Percentiles rank a stretch among this genome's conserved stretches.
Conservation (phyloP, 495 filamentous ascomycete species). For the Viridothelium virens region DNA sequence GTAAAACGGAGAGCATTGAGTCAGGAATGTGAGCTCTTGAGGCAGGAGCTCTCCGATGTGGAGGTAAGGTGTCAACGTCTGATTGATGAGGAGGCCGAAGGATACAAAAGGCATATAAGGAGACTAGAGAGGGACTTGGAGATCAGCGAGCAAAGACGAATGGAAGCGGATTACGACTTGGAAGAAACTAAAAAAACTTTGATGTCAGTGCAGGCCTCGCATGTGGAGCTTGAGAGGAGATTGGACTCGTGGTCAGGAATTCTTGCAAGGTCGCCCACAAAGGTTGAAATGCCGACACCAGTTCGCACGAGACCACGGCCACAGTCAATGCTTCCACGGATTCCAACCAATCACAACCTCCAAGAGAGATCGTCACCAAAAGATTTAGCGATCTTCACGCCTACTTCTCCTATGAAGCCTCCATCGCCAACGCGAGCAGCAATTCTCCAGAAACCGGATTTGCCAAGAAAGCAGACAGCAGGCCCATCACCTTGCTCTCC, state of each 20-base stretch:
- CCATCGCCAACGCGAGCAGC: neutral
- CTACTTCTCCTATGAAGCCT: conserved; percentile 13
- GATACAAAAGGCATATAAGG: conserved; percentile 14
- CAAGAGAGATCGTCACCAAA: conserved; percentile 17
- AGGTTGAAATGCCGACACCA: conserved; percentile 22
- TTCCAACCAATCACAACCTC: conserved; percentile 21
- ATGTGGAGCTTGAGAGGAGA: conserved; percentile 24
- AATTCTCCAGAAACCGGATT: conserved; percentile 1
- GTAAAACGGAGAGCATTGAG: conserved; percentile 19
- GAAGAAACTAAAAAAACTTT: conserved; percentile 14
- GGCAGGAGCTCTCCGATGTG: conserved; percentile 23
- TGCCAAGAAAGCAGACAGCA: neutral
- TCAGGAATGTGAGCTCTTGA: conserved; percentile 8
- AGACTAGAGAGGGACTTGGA: conserved; percentile 21
- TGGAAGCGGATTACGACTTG: conserved; percentile 6
- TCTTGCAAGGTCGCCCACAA: conserved; percentile 23
- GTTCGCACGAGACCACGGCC: conserved; percentile 14
- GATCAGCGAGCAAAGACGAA: conserved; percentile 6
- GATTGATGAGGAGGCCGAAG: conserved; percentile 24
- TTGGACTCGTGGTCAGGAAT: conserved; percentile 25
- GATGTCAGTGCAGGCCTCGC: conserved; percentile 20
- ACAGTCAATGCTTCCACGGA: conserved; percentile 25
- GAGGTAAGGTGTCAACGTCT: conserved; percentile 23
- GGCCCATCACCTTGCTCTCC: neutral
- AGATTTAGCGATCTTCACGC: conserved; percentile 12